phyloP scores from a whole-genome alignment of 176 grass and related monocot species.

The Bolboschoenus planiculmis region DNA sequence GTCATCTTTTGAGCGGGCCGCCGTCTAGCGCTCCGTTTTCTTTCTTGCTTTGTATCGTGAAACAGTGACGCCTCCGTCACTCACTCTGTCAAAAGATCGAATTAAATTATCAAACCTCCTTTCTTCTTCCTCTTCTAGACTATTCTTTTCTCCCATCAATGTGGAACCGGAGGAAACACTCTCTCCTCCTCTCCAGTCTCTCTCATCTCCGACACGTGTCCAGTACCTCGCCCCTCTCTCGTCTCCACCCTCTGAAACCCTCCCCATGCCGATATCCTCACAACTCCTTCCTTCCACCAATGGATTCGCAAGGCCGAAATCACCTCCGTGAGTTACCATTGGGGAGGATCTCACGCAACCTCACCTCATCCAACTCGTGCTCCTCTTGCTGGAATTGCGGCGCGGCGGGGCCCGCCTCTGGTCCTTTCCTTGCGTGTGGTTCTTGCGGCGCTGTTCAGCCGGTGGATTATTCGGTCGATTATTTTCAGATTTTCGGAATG shows the following conservation, averaged over 20 bases:
- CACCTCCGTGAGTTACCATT: constrained; percentile 23
- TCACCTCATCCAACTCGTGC: constrained; percentile 9
- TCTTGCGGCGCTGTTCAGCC: constrained; percentile 77
- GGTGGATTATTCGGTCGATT: constrained; percentile 53
- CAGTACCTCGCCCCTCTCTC: constrained; percentile 1
- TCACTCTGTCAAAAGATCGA: background rate
- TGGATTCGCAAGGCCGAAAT: background rate
- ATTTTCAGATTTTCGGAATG: constrained; percentile 85
- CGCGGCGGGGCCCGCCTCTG: constrained; percentile 4
- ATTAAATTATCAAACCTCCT: background rate
- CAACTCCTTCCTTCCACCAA: background rate
- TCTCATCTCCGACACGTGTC: background rate
- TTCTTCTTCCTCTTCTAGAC: background rate
- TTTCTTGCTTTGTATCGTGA: background rate
- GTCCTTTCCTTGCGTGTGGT: constrained; percentile 67
- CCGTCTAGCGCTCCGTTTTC: background rate
- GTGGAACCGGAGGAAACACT: constrained; percentile 10
- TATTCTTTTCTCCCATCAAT: constrained; percentile 1
- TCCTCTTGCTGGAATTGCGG: constrained; percentile 73
- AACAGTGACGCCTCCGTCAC: background rate
- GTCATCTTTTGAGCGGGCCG: background rate
- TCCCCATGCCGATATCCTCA: background rate
- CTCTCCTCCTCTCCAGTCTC: constrained; percentile 13
- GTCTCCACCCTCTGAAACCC: background rate
- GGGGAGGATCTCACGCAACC: background rate